phyloP scores from a whole-genome alignment of 805 yeast genomes.

The Suhomyces emberorum region DNA sequence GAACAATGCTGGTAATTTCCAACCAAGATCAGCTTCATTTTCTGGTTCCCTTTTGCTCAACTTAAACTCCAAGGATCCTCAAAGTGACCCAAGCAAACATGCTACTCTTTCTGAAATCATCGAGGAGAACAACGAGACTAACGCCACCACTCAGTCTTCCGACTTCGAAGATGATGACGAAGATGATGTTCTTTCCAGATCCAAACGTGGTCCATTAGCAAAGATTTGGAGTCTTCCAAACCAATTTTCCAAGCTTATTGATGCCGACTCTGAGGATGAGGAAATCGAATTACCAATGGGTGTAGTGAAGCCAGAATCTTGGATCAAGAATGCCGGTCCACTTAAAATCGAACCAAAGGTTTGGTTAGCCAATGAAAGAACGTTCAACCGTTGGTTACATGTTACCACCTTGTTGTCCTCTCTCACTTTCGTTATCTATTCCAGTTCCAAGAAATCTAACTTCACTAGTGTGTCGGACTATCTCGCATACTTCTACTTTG shows the following conservation, averaged over 20 bases:
- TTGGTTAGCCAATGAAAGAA: conserved; percentile 97
- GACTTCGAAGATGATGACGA: conserved; percentile 31
- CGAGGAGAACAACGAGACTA: conserved; percentile 7
- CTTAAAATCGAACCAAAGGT: conserved; percentile 95
- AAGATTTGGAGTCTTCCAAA: conserved; percentile 25
- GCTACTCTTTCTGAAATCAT: conserved; percentile 2
- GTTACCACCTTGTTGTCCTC: conserved; percentile 83
- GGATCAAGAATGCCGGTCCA: conserved; percentile 87
- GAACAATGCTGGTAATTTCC: conserved; percentile 24
- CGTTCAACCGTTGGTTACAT: conserved; percentile 92
- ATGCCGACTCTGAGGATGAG: conserved; percentile 76
- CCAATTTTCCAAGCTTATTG: conserved; percentile 41
- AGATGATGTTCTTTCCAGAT: conserved; percentile 9
- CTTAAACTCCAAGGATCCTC: conserved; percentile 7
- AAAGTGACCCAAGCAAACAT: background rate
- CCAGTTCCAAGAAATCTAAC: conserved; percentile 66
- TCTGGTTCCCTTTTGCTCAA: conserved; percentile 29
- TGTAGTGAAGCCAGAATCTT: conserved; percentile 73
- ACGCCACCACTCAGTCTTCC: conserved; percentile 22
- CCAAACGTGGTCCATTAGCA: conserved; percentile 14
- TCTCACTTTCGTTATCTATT: conserved; percentile 79
- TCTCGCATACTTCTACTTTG: conserved; percentile 79
- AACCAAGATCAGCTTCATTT: conserved; percentile 39
- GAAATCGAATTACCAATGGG: conserved; percentile 88
- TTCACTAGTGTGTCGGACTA: conserved; percentile 59